phyloP scores from a whole-genome alignment of 139 green algal species.

The Chara braunii region DNA sequence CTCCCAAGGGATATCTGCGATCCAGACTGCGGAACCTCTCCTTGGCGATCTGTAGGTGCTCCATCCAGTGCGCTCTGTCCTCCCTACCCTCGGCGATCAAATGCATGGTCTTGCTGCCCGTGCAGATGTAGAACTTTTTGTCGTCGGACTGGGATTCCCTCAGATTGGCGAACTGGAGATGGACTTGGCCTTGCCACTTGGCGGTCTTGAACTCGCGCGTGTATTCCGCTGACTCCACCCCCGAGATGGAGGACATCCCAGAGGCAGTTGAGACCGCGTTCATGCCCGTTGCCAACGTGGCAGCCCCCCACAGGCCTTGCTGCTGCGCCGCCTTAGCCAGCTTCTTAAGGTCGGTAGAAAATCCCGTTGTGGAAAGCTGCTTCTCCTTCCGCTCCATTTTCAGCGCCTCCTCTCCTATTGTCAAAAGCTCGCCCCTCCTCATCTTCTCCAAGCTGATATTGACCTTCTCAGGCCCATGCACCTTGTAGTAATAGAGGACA shows the following conservation, averaged over 20 bases:
- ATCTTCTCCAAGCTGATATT: slow-evolving; percentile 16
- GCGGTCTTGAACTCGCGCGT: too few species aligned
- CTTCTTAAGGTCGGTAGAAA: not conserved
- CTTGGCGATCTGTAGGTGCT: slow-evolving; percentile 4
- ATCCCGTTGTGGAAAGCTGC: not conserved
- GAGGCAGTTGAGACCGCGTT: too few species aligned
- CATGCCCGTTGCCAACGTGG: too few species aligned
- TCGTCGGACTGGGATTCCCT: slow-evolving; percentile 45
- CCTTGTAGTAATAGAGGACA: slow-evolving; percentile 71
- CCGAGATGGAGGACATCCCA: too few species aligned
- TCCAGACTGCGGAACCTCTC: not conserved
- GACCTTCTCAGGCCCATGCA: slow-evolving; percentile 25
- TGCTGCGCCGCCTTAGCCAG: not conserved
- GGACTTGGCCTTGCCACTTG: too few species aligned
- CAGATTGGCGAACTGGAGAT: slow-evolving; percentile 51
- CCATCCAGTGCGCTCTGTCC: slow-evolving; percentile 42
- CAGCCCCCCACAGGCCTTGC: not conserved
- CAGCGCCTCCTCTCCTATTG: slow-evolving; percentile 31
- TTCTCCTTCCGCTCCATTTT: slow-evolving; percentile 18
- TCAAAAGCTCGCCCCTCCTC: slow-evolving; percentile 6
- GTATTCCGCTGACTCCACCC: too few species aligned
- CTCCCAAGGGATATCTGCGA: not conserved
- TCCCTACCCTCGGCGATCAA: slow-evolving; percentile 54
- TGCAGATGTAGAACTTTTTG: slow-evolving; percentile 72
- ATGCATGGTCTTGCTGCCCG: slow-evolving; percentile 47